phyloP scores from a whole-genome alignment of 768 basidiomycete species.

The Amylocystis lapponica region DNA sequence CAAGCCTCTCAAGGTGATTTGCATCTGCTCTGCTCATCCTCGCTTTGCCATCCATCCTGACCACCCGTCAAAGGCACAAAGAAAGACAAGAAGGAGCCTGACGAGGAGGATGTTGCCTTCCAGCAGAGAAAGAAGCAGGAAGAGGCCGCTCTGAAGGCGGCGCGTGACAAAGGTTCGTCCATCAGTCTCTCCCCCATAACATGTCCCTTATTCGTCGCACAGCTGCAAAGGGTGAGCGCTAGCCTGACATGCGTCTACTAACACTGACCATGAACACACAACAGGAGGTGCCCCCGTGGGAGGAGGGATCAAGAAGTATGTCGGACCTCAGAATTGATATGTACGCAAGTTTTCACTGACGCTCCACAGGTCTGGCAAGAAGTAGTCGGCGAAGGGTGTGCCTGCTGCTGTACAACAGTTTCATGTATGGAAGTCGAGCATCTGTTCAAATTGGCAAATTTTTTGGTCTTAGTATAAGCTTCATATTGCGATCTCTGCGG shows the following conservation, averaged over 20 bases:
- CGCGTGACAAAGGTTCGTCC: constrained; percentile 64
- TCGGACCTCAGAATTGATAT: no score
- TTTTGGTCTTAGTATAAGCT: no score
- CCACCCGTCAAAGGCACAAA: constrained; percentile 64
- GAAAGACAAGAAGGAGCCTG: constrained; percentile 71
- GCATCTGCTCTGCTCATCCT: neutral
- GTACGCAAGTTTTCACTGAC: no score
- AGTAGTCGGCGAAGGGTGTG: no score
- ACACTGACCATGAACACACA: no score
- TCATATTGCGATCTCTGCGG: no score
- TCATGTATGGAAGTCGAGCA: no score
- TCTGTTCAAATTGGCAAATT: no score
- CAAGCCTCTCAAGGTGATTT: constrained; percentile 87
- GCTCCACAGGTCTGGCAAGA: constrained; percentile 75
- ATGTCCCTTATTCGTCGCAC: constrained; percentile 1
- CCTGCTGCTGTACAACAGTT: no score
- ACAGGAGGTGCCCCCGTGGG: constrained; percentile 66
- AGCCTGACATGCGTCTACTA: no score
- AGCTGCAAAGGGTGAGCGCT: constrained; percentile 56
- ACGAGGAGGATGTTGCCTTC: constrained; percentile 66
- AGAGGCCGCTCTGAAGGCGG: constrained; percentile 64
- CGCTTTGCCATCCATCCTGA: neutral
- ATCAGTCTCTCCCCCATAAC: constrained; percentile 1
- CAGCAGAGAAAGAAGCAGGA: constrained; percentile 77
- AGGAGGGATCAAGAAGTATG: constrained; percentile 83